Conservation (phyloP, 2,329 filamentous ascomycete genomes). For the Aspergillus versicolor region DNA sequence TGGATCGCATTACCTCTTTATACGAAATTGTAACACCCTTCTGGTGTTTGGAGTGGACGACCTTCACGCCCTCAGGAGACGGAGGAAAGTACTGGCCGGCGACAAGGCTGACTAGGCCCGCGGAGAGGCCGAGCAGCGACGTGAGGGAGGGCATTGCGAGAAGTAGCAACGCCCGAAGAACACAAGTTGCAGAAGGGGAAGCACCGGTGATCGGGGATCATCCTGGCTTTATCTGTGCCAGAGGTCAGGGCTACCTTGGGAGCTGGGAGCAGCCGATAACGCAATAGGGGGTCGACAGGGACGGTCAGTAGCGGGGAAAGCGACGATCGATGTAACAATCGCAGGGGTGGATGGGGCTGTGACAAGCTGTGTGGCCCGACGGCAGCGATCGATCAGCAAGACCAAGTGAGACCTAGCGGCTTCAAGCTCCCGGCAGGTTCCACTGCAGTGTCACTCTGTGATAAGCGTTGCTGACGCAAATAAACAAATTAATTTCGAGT, state of each 20-base stretch:
- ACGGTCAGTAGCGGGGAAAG: not conserved
- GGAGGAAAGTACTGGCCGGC: slow-evolving; percentile 43
- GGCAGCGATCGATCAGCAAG: not conserved
- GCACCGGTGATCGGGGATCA: not conserved
- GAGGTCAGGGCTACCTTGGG: not conserved
- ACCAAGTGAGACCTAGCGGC: not conserved
- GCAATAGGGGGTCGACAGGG: slow-evolving; percentile 5
- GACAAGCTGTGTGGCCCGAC: not conserved
- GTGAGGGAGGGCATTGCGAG: slow-evolving; percentile 15
- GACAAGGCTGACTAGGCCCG: slow-evolving; percentile 20
- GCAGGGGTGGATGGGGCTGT: not conserved
- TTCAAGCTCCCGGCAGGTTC: not conserved
- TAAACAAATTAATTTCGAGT: too few species aligned
- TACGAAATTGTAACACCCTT: slow-evolving; percentile 47
- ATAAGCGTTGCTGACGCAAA: not conserved
- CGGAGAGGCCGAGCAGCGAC: slow-evolving; percentile 11
- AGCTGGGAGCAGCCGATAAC: not conserved
- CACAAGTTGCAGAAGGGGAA: not conserved
- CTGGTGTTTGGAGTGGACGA: slow-evolving; percentile 44
- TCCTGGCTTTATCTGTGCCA: not conserved
- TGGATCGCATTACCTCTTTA: slow-evolving; percentile 40
- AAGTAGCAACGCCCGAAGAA: not conserved
- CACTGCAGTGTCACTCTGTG: not conserved
- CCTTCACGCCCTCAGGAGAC: slow-evolving; percentile 40
- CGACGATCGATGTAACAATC: slow-evolving; percentile 18